Base-by-base conservation (phyloP, 208 protist genomes). In the Leishmania major region DNA sequence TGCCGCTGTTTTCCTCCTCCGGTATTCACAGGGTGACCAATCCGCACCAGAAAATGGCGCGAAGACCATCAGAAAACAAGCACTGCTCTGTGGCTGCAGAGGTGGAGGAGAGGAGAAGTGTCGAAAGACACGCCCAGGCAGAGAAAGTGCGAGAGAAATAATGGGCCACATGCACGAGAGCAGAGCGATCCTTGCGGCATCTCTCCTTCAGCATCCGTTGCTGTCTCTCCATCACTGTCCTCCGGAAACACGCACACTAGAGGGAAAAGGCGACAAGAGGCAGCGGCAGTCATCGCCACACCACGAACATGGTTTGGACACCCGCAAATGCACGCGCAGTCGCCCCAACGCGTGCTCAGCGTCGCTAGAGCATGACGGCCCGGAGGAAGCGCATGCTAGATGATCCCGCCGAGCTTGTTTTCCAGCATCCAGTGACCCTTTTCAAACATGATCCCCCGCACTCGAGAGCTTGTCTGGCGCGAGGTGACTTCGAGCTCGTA, bases 371-470 rank as follows among this genome's bases (percentile, higher is more conserved):
- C 6, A 22, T 19, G 25, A 75, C n/a, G n/a, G 25, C 43, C 28
- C 5, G 17, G n/a, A 31, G 72, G 51, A 66, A 2, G n/a, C 28
- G 47, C 28, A 45, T 28, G 37, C 89, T 82, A 96, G 0, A 97
- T 78, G 43, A 98, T 87, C 7, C 95, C 95, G 51, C 95, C 95
- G 11, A 98, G 86, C 37, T 92, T 86, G 76, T 97, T 96, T 40
- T 89, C 80, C 73, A 93, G 57, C 89, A 97, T 90, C 93, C 93
- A 97, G 4, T 90, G 83, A 0, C 95, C 95, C 83, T 94, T 94
- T 86, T 98, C 95, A 77, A 90, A 98, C 95, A 98, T 98, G 59
- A 97, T 94, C 15, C 95, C 95, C 3, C 95, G 90, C 81, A 98
- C 95, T 7, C 95, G 84, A 19, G 90, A 91, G 84, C 94, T 96